Percentiles rank a stretch among this genome's conserved stretches.
phyloP scores from a whole-genome alignment of 164 flowering plant species.

The Stephania yunnanensis region DNA sequence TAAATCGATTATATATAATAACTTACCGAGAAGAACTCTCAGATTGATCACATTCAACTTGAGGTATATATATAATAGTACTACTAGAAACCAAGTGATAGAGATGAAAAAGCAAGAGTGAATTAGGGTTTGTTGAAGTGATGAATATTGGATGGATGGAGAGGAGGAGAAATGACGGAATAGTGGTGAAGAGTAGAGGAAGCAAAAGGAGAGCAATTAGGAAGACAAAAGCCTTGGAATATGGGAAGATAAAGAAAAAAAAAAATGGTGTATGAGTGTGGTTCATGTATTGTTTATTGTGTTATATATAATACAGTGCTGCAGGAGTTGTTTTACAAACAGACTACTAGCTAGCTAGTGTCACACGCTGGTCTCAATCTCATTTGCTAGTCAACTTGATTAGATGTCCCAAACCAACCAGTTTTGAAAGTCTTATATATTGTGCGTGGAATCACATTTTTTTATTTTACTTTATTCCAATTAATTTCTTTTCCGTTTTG shows the following conservation, averaged over 20 bases:
- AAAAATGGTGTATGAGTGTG: neutral
- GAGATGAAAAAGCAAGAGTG: neutral
- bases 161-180: neutral
- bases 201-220: neutral
- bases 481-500: neutral
- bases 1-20: neutral
- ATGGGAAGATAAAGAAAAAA: neutral
- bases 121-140: neutral
- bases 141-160: neutral
- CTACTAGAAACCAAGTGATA: neutral
- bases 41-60: neutral
- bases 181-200: neutral
- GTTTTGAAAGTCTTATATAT: neutral
- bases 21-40: neutral
- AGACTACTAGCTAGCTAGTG: neutral
- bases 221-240: constrained; percentile 2
- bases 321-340: neutral
- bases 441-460: neutral
- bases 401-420: neutral
- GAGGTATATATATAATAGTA: too few species aligned
- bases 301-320: neutral
- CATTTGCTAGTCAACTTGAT: neutral
- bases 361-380: neutral
- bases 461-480: neutral
- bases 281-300: neutral